phyloP scores from a whole-genome alignment of 2,329 filamentous ascomycete species.

The Knoxdaviesia proteae region DNA sequence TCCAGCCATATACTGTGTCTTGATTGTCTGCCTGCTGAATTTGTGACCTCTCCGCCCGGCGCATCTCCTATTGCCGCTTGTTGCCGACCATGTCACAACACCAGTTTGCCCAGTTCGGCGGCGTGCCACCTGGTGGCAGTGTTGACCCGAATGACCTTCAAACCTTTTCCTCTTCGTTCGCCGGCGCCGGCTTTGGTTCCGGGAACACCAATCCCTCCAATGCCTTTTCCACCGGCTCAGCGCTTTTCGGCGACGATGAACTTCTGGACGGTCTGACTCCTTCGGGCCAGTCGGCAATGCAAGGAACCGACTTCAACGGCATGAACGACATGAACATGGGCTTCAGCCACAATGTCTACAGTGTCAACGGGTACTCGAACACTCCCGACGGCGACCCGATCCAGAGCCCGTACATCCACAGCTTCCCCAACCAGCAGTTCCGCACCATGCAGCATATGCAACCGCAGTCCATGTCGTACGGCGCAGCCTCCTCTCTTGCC shows the following conservation, averaged over 20 bases:
- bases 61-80: no score
- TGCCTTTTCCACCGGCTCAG: slow-evolving; percentile 58
- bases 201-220: slow-evolving; percentile 37
- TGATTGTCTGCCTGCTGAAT: no score
- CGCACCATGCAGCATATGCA: slow-evolving; percentile 42
- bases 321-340: slow-evolving; percentile 36
- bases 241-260: slow-evolving; percentile 73
- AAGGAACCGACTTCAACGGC: slow-evolving; percentile 33
- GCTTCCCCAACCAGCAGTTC: slow-evolving; percentile 61
- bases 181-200: slow-evolving; percentile 14
- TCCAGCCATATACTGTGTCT: no score
- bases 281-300: slow-evolving; percentile 30
- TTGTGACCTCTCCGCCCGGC: no score
- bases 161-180: slow-evolving; percentile 36
- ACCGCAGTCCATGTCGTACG: slow-evolving; percentile 7
- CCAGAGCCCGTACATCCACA: slow-evolving; percentile 69
- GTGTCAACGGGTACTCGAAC: slow-evolving; percentile 65
- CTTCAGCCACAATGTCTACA: slow-evolving; percentile 36
- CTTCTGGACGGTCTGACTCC: slow-evolving; percentile 53
- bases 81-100: slow-evolving; percentile 15
- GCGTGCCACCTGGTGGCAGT: slow-evolving; percentile 30
- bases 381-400: slow-evolving; percentile 85
- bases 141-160: slow-evolving; percentile 75
- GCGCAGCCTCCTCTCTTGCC: slow-evolving; percentile 21
- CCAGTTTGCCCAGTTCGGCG: slow-evolving; percentile 33